Evolutionary conservation across 371 early-diverging fungal genomes (phyloP), one percentile per base, ranked within the genome.

Genomic region (Zancudomyces culisetae): DNA sequence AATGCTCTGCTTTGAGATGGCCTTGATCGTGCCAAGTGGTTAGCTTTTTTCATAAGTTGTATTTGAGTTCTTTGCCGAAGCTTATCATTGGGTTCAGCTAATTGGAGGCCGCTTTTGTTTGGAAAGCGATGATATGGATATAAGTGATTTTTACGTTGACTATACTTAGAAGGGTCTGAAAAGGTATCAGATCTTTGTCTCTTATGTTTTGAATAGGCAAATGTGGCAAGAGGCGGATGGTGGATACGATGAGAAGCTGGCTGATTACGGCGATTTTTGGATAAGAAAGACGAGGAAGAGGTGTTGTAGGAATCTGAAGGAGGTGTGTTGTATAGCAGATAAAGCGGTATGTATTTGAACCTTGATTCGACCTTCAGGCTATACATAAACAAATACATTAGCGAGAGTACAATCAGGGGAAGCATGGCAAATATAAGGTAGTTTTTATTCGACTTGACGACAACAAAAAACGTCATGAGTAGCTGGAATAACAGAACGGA

Each of bases 401-500:
- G 18, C 18, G 24, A 23, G n/a, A n/a, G 3, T 27, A 48, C 27
- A 10, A 48, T 15, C 29, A 48, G 48, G 13, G 48, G 48, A 2
- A 48, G 24, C 48, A 48, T 48, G n/a, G 6, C 3, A 4, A 48
- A 27, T 2, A n/a, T 27, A 24, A n/a, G 30, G 35, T 51, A 51
- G 24, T 35, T 35, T n/a, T n/a, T n/a, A 27, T n/a, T 4, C 18
- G 52, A 28, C 22, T 42, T 43, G n/a, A 35, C 35, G 4, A 43
- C n/a, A 21, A 35, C 23, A n/a, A 51, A 51, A 23, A 42, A 42
- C 35, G 26, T n/a, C n/a, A 35, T 51, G n/a, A 35, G n/a, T 8
- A 51, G 26, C 56, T 93, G 94, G 70, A 83, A 86, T 30, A 93
- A 76, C 47, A 85, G 53, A 22, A 93, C 64, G 0, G 89, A 84